phyloP scores from a whole-genome alignment of 192 early-diverging fungal genomes.

The Ambispora gerdemannii region DNA sequence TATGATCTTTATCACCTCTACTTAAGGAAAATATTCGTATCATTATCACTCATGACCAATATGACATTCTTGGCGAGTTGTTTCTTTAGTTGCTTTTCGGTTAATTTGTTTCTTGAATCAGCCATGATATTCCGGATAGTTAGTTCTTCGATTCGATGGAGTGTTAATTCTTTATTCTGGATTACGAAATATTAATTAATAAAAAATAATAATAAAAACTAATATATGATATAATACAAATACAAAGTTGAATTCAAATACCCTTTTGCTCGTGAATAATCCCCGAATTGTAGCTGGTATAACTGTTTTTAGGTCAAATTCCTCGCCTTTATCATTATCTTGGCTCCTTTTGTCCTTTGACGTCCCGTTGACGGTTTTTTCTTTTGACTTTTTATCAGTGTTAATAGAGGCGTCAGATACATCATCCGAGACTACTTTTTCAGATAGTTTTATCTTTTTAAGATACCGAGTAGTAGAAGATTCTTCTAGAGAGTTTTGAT shows the following conservation, averaged over 20 bases:
- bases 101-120: neutral
- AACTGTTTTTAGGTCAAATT: neutral
- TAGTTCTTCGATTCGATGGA: neutral
- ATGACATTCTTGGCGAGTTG: neutral
- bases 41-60: too few relatives aligned
- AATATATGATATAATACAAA: neutral
- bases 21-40: too few relatives aligned
- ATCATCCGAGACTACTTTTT: neutral
- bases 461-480: neutral
- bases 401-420: neutral
- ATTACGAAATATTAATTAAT: neutral
- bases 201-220: neutral
- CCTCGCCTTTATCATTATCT: neutral
- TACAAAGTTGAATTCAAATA: neutral
- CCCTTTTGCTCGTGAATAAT: neutral
- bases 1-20: too few relatives aligned
- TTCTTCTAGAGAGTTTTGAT: neutral
- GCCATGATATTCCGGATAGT: neutral
- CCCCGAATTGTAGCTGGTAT: neutral
- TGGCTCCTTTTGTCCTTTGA: neutral
- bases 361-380: neutral
- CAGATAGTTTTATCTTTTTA: neutral
- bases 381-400: neutral
- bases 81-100: neutral
- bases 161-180: neutral